phyloP scores from a whole-genome alignment of 2,329 filamentous ascomycete genomes.

The Penicillium sp. region DNA sequence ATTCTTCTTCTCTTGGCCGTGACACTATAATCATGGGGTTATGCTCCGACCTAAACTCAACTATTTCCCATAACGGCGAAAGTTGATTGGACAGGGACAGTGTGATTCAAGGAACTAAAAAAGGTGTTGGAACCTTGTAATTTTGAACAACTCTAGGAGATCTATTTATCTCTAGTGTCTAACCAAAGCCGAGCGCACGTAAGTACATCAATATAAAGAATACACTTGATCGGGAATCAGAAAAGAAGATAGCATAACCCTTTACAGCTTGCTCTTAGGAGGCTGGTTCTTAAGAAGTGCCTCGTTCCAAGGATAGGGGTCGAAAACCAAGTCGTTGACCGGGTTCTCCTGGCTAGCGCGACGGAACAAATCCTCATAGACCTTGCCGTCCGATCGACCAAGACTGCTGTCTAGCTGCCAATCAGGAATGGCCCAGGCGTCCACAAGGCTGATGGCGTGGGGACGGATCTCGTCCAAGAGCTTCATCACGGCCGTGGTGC shows the following conservation, averaged over 20 bases:
- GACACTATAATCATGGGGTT: background rate
- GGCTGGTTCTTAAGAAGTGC: constrained; percentile 59
- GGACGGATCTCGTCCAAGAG: constrained; percentile 70
- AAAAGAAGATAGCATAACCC: constrained; percentile 8
- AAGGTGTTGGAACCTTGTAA: no score
- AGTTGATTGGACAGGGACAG: no score
- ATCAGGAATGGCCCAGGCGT: constrained; percentile 74
- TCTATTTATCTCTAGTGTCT: constrained; percentile 4
- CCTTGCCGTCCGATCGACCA: constrained; percentile 69
- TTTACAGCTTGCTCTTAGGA: constrained; percentile 39
- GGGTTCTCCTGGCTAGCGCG: constrained; percentile 71
- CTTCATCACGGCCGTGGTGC: constrained; percentile 66
- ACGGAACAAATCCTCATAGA: constrained; percentile 75
- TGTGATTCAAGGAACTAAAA: no score
- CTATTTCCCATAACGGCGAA: background rate
- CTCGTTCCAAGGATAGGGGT: constrained; percentile 66
- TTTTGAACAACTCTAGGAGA: constrained; percentile 1
- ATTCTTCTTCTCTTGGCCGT: background rate
- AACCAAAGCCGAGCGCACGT: background rate
- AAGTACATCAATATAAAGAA: constrained; percentile 10
- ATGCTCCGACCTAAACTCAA: background rate
- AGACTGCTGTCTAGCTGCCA: constrained; percentile 73
- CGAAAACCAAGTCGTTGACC: constrained; percentile 67
- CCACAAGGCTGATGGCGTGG: constrained; percentile 68
- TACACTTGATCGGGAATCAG: constrained; percentile 4